Evolutionary conservation across 2,329 filamentous ascomycete species (phyloP).

Genomic region (Pseudogymnoascus sp.): DNA sequence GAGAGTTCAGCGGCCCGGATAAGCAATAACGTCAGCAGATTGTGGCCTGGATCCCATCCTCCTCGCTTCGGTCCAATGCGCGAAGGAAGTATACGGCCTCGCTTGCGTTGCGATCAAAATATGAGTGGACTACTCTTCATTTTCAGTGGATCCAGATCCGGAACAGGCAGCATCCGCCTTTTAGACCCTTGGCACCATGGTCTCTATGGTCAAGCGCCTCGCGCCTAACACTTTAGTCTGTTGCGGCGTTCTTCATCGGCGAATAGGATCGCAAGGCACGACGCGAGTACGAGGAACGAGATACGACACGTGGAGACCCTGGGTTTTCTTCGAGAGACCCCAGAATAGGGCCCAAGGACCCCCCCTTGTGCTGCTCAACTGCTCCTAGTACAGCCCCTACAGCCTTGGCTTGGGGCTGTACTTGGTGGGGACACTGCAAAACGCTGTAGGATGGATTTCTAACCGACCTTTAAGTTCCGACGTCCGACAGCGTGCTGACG

Average conservation of each 20-base stretch:
- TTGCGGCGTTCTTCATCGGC: background rate
- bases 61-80: background rate
- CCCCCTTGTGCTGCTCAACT: background rate
- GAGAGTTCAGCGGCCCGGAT: background rate
- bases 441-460: background rate
- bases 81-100: background rate
- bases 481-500: background rate
- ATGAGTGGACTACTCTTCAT: background rate
- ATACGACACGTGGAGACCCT: background rate
- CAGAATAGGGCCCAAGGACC: background rate
- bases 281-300: conserved; percentile 5
- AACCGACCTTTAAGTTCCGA: conserved; percentile 4
- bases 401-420: conserved; percentile 3
- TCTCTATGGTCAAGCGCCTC: background rate
- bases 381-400: background rate
- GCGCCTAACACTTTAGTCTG: background rate
- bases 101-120: background rate
- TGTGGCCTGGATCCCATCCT: background rate
- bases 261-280: background rate
- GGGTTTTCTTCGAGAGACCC: background rate
- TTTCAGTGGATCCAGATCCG: background rate
- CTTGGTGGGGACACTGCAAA: background rate
- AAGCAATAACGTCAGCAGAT: background rate
- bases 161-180: background rate
- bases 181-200: background rate